phyloP scores from a whole-genome alignment of 2,329 filamentous ascomycete genomes.

The Zasmidium cellare region DNA sequence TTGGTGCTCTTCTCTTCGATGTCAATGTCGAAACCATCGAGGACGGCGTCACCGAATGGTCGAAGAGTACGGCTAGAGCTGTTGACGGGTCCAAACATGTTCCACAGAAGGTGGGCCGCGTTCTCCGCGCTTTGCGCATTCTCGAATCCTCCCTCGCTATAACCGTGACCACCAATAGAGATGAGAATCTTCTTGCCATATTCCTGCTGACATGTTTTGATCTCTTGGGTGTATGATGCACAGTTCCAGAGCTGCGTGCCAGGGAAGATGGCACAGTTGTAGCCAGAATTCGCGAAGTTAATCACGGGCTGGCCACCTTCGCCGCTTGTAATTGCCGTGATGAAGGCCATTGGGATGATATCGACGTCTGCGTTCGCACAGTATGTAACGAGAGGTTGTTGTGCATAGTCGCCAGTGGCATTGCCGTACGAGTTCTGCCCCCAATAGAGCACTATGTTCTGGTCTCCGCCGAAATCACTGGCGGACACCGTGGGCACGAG shows the following conservation, averaged over 20 bases:
- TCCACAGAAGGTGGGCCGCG: conserved; percentile 66
- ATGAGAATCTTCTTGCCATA: conserved; percentile 70
- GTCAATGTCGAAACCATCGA: conserved; percentile 78
- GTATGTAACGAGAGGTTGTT: conserved; percentile 59
- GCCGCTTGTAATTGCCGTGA: conserved; percentile 56
- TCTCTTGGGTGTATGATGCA: conserved; percentile 60
- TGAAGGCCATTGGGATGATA: conserved; percentile 65
- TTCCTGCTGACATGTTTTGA: conserved; percentile 60
- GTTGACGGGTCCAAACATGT: conserved; percentile 63
- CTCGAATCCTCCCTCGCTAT: conserved; percentile 66
- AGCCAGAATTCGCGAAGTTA: conserved; percentile 66
- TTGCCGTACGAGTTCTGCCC: conserved; percentile 61
- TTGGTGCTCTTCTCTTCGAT: conserved; percentile 63
- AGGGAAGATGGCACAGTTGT: conserved; percentile 60
- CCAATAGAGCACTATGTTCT: conserved; percentile 15
- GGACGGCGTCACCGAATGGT: conserved; percentile 64
- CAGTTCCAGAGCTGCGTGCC: conserved; percentile 62
- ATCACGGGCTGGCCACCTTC: conserved; percentile 49
- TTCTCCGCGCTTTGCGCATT: conserved; percentile 52
- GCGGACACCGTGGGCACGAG: background rate
- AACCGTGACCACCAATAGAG: conserved; percentile 70
- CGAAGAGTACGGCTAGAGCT: conserved; percentile 45
- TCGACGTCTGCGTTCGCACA: conserved; percentile 55
- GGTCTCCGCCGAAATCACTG: conserved; percentile 5
- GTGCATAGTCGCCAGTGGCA: conserved; percentile 46